Evolutionary conservation across 768 basidiomycete species (phyloP).

Genomic region (Mycena crocata): DNA sequence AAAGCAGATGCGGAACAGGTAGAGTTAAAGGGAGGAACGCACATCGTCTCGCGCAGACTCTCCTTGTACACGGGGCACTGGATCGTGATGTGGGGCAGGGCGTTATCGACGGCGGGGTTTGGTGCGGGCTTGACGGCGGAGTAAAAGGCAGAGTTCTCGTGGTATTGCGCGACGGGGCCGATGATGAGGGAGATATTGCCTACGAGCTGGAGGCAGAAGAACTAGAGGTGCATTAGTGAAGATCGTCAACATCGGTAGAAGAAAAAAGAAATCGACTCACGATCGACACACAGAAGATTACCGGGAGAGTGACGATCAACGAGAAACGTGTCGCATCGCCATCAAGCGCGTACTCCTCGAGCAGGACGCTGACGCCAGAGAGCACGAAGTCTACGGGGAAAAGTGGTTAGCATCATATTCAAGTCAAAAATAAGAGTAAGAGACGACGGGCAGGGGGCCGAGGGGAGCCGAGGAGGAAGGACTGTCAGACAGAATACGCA

Average conservation of each 20-base stretch:
- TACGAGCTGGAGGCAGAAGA: slow-evolving; percentile 81
- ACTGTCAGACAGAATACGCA: too few species aligned
- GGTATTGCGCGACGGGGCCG: slow-evolving; percentile 88
- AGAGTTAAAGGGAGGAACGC: slow-evolving; percentile 38
- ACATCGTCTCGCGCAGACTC: slow-evolving; percentile 80
- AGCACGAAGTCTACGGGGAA: slow-evolving; percentile 63
- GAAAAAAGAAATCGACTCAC: slow-evolving; percentile 52
- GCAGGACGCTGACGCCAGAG: slow-evolving; percentile 67
- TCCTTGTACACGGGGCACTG: slow-evolving; percentile 93
- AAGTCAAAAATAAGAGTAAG: neutral
- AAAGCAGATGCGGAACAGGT: neutral
- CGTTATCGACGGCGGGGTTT: slow-evolving; percentile 74
- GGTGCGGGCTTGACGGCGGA: slow-evolving; percentile 76
- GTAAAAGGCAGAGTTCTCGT: slow-evolving; percentile 87
- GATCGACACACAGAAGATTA: slow-evolving; percentile 82
- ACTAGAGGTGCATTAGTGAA: slow-evolving; percentile 53
- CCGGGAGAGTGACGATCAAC: slow-evolving; percentile 71
- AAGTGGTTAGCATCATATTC: neutral
- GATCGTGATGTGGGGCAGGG: slow-evolving; percentile 82
- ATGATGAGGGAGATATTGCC: slow-evolving; percentile 73
- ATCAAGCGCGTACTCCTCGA: slow-evolving; percentile 79
- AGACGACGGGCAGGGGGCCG: too few species aligned
- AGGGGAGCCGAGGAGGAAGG: too few species aligned
- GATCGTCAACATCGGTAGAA: neutral
- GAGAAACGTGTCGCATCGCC: slow-evolving; percentile 71